These are phyloP conservation scores for Tranzscheliella williamsii DNA, from an alignment of 1,284 basidiomycete genomes.

Conservation along the genomic window DNA sequence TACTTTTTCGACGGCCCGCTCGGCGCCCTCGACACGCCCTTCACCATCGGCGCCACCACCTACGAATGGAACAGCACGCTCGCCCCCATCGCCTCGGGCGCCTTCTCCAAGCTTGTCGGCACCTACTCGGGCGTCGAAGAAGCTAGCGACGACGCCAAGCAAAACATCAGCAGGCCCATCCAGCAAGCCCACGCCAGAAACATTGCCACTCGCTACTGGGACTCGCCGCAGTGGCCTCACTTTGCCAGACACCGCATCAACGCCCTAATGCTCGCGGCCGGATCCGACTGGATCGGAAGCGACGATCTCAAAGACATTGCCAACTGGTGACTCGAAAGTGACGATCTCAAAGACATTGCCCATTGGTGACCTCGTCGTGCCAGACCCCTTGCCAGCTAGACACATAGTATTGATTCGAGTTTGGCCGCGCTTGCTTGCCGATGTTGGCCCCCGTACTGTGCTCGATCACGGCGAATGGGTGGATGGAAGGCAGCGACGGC, in stretches of 20 bases:
- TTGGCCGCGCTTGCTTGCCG: no score
- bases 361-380: constrained; percentile 23
- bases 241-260: constrained; percentile 35
- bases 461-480: no score
- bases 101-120: constrained; percentile 1
- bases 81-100: constrained; percentile 29
- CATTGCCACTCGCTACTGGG: constrained; percentile 23
- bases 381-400: no score
- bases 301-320: constrained; percentile 42
- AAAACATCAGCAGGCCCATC: constrained; percentile 6
- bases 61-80: constrained; percentile 42
- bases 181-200: constrained; percentile 8
- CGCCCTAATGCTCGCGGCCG: constrained; percentile 26
- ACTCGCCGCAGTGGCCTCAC: constrained; percentile 40
- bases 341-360: constrained; percentile 38
- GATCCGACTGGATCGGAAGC: constrained; percentile 40
- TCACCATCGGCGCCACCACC: constrained; percentile 6
- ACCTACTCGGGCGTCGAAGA: constrained; percentile 23
- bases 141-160: constrained; percentile 5
- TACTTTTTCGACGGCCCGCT: constrained; percentile 48
- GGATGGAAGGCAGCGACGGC: no score
- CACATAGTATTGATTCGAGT: no score
- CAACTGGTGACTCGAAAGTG: constrained; percentile 33
- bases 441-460: no score
- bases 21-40: constrained; percentile 20